Evolutionary conservation across 257 asterid genomes (phyloP), one percentile per base, ranked within the genome.

Genomic region (Catharanthus roseus): DNA sequence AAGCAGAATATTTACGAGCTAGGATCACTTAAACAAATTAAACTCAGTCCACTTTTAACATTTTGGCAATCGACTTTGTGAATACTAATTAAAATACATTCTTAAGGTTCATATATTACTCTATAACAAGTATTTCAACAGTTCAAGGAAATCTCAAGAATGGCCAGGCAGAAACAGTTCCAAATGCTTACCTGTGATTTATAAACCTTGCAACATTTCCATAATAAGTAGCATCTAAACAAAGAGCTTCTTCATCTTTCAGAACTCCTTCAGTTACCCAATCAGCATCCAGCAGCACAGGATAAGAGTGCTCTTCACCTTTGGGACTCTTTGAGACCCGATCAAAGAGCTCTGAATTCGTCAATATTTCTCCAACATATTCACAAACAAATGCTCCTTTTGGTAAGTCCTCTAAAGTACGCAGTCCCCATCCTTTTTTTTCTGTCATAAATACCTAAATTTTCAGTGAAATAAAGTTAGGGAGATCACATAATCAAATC

Each of bases 351-450:
- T 93, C 99, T 1, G 83, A 67, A 24, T 82, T 89, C 33, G 99
- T 95, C 63, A 95, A 79, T 72, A 95, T 85, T 81, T 95, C 99
- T 80, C 99, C 99, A 62, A 91, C 96, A 73, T 91, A 95, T 74
- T 95, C 99, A 69, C 99, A 95, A 47, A 95, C 95, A 82, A 95
- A 95, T 1, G 96, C 90, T 62, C 99, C 99, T 77, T 80, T 87
- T 15, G 99, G 97, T 70, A 95, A 85, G 82, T 95, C 97, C 85
- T 91, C 96, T n/a, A 89, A 86, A 34, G 96, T 95, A 61, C 96
- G 97, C 63, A 95, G 80, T 50, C 99, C 99, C 99, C 99, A 95
- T 16, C 99, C 99, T 78, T 91, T 90, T 77, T 90, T 95, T 68
- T 69, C 90, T 9, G 97, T 87, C 97, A 86, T 87, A 77, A 89